Evolutionary conservation across 495 filamentous ascomycete genomes (phyloP).

Genomic region (Xylaria telfairii): DNA sequence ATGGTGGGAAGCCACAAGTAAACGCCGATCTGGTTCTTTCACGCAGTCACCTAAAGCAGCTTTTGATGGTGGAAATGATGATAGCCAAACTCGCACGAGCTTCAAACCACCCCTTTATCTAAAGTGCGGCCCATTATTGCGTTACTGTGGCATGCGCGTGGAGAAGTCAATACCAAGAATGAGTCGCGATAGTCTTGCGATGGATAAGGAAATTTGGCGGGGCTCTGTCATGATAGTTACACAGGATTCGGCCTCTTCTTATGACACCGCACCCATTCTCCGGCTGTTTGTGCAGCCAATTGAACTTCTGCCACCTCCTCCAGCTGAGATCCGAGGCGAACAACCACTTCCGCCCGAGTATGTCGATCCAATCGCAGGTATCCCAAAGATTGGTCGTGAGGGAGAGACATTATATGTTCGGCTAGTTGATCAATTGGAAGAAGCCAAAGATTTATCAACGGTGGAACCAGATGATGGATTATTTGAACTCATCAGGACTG

Average conservation of each 20-base stretch:
- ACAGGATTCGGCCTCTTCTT: slow-evolving; percentile 77
- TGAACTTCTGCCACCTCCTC: slow-evolving; percentile 83
- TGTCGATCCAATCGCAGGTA: slow-evolving; percentile 85
- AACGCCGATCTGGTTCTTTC: slow-evolving; percentile 46
- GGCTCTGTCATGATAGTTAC: slow-evolving; percentile 96
- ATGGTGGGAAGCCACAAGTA: slow-evolving; percentile 60
- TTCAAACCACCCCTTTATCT: slow-evolving; percentile 86
- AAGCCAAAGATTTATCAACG: slow-evolving; percentile 72
- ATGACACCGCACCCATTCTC: slow-evolving; percentile 76
- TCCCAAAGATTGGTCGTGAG: slow-evolving; percentile 80
- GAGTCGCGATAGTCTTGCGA: slow-evolving; percentile 41
- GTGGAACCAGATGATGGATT: slow-evolving; percentile 81
- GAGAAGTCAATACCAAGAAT: slow-evolving; percentile 49
- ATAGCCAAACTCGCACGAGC: slow-evolving; percentile 62
- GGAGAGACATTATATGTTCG: slow-evolving; percentile 83
- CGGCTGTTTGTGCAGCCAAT: slow-evolving; percentile 86
- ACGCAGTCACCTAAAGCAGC: slow-evolving; percentile 47
- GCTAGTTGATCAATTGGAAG: slow-evolving; percentile 80
- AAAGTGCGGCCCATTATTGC: slow-evolving; percentile 86
- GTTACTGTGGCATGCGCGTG: slow-evolving; percentile 81
- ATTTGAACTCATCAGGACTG: slow-evolving; percentile 64
- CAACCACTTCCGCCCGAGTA: slow-evolving; percentile 76
- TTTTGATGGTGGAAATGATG: slow-evolving; percentile 58
- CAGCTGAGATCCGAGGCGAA: slow-evolving; percentile 68
- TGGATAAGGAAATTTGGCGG: slow-evolving; percentile 82